Percentiles rank a stretch among this genome's conserved stretches.
These are phyloP conservation scores for Pythium inflatum DNA, from an alignment of 352 stramenopile genomes.

Conservation along the genomic window DNA sequence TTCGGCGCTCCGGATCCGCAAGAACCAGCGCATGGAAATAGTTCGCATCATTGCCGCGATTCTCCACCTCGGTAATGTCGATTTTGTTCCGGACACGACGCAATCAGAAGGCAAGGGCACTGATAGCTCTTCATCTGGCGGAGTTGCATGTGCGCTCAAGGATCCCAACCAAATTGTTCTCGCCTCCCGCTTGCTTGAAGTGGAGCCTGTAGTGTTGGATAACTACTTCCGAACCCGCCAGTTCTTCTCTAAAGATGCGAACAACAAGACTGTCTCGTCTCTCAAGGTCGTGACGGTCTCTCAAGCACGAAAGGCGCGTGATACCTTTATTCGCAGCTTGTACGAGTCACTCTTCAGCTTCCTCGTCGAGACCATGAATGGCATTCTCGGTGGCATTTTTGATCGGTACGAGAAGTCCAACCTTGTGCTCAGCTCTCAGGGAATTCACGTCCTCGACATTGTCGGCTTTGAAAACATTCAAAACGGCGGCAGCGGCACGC, in stretches of 20 bases:
- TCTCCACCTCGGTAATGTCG: constrained; percentile 80
- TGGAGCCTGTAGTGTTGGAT: constrained; percentile 80
- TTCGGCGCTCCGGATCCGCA: constrained; percentile 74
- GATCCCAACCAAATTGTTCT: constrained; percentile 68
- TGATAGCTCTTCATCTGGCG: constrained; percentile 40
- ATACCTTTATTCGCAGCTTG: constrained; percentile 81
- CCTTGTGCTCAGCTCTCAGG: constrained; percentile 78
- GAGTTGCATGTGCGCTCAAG: constrained; percentile 54
- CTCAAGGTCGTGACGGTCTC: constrained; percentile 82
- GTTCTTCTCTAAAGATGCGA: constrained; percentile 77
- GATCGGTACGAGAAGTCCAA: constrained; percentile 86
- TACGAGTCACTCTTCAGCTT: constrained; percentile 83
- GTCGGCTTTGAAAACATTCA: constrained; percentile 76
- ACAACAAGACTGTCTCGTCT: constrained; percentile 74
- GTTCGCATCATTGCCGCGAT: constrained; percentile 74
- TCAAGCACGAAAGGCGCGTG: constrained; percentile 68
- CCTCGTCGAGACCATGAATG: constrained; percentile 79
- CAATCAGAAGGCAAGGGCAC: constrained; percentile 38
- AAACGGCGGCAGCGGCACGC: constrained; percentile 16
- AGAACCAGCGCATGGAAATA: constrained; percentile 82
- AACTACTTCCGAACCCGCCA: constrained; percentile 87
- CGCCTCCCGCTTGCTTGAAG: constrained; percentile 70
- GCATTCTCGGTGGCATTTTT: constrained; percentile 81
- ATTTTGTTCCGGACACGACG: constrained; percentile 60
- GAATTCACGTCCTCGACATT: constrained; percentile 82